Evolutionary conservation across 148 eudicot genomes (phyloP).

Genomic region (Rhododendron simsii): DNA sequence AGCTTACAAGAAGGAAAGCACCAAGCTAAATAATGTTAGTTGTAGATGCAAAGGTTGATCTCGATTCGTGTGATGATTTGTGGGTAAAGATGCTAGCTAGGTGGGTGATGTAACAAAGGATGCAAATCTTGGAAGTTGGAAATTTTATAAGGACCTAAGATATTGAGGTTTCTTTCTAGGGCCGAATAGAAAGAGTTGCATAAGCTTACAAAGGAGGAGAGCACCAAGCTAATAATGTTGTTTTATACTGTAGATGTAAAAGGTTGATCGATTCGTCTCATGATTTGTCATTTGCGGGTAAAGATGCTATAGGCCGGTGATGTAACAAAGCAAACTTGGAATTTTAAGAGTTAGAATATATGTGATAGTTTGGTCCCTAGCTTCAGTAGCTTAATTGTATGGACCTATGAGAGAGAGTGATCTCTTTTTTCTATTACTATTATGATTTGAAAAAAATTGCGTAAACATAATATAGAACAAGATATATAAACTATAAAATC

Average conservation of each 20-base stretch:
- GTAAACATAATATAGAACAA: neutral
- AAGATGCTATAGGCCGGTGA: neutral
- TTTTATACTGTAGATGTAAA: neutral
- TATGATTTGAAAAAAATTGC: neutral
- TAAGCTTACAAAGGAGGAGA: neutral
- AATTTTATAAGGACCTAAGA: neutral
- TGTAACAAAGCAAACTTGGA: neutral
- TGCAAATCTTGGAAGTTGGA: neutral
- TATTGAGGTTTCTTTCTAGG: neutral
- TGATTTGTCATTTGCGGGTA: neutral
- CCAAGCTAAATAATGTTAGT: neutral
- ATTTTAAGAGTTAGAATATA: neutral
- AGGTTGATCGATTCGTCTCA: neutral
- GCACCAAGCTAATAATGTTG: neutral
- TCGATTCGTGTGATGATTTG: neutral
- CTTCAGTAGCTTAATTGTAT: too few species aligned
- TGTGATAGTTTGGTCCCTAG: neutral
- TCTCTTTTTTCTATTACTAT: neutral
- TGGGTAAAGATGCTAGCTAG: neutral
- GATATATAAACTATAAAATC: neutral
- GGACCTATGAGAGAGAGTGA: neutral
- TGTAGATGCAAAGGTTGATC: neutral
- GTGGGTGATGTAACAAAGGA: neutral
- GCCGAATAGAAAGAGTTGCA: neutral
- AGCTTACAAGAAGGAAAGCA: neutral